These are phyloP conservation scores for Musa troglodytarum DNA, from an alignment of 176 grass and related monocot genomes.

Conservation along the genomic window DNA sequence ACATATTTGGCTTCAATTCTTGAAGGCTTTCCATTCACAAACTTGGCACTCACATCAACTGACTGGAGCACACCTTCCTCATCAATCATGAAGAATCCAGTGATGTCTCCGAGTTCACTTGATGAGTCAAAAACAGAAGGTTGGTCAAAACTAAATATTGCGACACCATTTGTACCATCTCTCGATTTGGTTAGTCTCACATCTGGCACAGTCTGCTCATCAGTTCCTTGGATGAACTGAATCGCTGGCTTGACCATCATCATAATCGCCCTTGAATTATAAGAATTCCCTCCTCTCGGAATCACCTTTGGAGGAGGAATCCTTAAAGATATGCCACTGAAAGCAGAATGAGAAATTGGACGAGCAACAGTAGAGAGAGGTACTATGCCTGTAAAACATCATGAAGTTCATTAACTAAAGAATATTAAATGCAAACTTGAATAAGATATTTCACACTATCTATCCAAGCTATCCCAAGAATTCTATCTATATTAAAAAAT, in stretches of 20 bases:
- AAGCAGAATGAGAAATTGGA: conserved; percentile 32
- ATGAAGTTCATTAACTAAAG: neutral
- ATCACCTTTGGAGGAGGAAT: conserved; percentile 9
- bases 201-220: conserved; percentile 90
- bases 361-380: conserved; percentile 23
- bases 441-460: too few species aligned
- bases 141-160: conserved; percentile 69
- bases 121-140: conserved; percentile 90
- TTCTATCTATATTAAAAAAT: neutral
- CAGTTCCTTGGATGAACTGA: conserved; percentile 91
- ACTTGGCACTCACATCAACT: conserved; percentile 81
- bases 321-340: conserved; percentile 40
- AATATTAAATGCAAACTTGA: neutral
- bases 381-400: neutral
- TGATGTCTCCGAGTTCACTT: conserved; percentile 84
- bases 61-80: conserved; percentile 71
- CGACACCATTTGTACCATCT: conserved; percentile 70
- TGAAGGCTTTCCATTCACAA: conserved; percentile 72
- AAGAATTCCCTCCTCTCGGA: conserved; percentile 1
- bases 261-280: conserved; percentile 15
- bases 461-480: neutral
- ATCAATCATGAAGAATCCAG: conserved; percentile 79
- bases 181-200: conserved; percentile 83
- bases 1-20: conserved; percentile 70
- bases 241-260: conserved; percentile 59